Percentiles rank a stretch among this genome's conserved stretches.
Conservation (phyloP, 2,329 filamentous ascomycete species). For the Talaromyces sp. region DNA sequence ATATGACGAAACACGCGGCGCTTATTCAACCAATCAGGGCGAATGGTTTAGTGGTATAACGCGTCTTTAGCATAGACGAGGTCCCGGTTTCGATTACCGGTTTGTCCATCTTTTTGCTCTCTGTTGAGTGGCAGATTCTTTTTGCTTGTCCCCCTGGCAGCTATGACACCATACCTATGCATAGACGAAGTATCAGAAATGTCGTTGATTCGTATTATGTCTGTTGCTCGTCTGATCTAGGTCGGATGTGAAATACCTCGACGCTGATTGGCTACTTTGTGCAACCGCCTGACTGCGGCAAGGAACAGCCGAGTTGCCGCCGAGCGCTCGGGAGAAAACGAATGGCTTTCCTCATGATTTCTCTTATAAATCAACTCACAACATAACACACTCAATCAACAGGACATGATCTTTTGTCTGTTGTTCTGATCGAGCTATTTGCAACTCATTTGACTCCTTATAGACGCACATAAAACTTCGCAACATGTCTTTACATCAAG, state of each 20-base stretch:
- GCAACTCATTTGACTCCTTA: neutral
- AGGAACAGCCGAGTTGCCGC: constrained; percentile 15
- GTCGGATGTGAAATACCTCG: constrained; percentile 31
- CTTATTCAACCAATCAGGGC: constrained; percentile 1
- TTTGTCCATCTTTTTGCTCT: constrained; percentile 6
- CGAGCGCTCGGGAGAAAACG: constrained; percentile 8
- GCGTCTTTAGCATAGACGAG: constrained; percentile 5
- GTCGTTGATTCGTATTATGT: neutral
- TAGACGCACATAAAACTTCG: constrained; percentile 12
- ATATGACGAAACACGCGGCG: neutral
- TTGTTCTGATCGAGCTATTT: neutral
- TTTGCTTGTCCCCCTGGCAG: neutral
- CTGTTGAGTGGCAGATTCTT: neutral
- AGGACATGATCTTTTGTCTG: neutral
- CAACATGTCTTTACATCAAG: constrained; percentile 40
- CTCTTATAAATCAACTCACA: constrained; percentile 4
- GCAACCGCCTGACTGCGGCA: constrained; percentile 17
- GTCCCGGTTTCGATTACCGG: constrained; percentile 15
- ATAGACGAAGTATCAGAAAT: neutral
- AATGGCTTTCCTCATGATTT: neutral
- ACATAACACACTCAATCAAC: neutral
- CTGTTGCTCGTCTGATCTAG: neutral
- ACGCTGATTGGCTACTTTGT: constrained; percentile 35
- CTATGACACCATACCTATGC: neutral
- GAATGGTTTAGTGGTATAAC: constrained; percentile 15